Conservation (phyloP, 2,329 filamentous ascomycete species). For the Neofusicoccum sp. region DNA sequence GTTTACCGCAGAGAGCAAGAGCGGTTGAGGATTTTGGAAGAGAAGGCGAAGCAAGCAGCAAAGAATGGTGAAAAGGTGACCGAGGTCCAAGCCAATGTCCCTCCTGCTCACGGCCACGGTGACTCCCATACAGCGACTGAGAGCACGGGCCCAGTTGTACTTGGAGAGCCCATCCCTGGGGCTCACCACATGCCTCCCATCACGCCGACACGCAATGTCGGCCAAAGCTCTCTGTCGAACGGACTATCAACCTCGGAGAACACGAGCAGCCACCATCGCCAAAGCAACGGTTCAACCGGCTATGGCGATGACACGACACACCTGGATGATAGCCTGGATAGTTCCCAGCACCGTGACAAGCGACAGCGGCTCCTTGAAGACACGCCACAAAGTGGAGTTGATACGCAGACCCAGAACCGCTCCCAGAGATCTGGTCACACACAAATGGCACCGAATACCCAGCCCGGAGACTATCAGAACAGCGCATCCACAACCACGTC, state of each 20-base stretch:
- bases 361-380: slow-evolving; percentile 19
- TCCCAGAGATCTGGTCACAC: slow-evolving; percentile 62
- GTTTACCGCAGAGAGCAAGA: slow-evolving; percentile 70
- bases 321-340: slow-evolving; percentile 48
- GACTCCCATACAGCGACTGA: slow-evolving; percentile 47
- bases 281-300: slow-evolving; percentile 9
- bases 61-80: slow-evolving; percentile 45
- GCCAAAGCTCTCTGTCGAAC: slow-evolving; percentile 62
- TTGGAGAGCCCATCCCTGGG: slow-evolving; percentile 67
- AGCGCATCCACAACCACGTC: slow-evolving; percentile 86
- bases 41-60: slow-evolving; percentile 47
- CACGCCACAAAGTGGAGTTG: slow-evolving; percentile 29
- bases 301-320: slow-evolving; percentile 45
- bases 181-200: slow-evolving; percentile 45
- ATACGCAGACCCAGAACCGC: slow-evolving; percentile 47
- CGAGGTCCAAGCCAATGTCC: slow-evolving; percentile 43
- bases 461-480: slow-evolving; percentile 69
- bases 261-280: not conserved
- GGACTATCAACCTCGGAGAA: slow-evolving; percentile 50
- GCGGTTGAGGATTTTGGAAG: slow-evolving; percentile 64
- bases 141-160: slow-evolving; percentile 49
- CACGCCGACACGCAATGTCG: slow-evolving; percentile 57
- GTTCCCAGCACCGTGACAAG: slow-evolving; percentile 25
- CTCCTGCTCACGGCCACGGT: slow-evolving; percentile 35
- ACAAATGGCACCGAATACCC: slow-evolving; percentile 60